A percentile compares a stretch with the other conserved stretches of the same genome.
Evolutionary conservation across 2,329 filamentous ascomycete species (phyloP).

Genomic region (Aspergillus calidoustus): DNA sequence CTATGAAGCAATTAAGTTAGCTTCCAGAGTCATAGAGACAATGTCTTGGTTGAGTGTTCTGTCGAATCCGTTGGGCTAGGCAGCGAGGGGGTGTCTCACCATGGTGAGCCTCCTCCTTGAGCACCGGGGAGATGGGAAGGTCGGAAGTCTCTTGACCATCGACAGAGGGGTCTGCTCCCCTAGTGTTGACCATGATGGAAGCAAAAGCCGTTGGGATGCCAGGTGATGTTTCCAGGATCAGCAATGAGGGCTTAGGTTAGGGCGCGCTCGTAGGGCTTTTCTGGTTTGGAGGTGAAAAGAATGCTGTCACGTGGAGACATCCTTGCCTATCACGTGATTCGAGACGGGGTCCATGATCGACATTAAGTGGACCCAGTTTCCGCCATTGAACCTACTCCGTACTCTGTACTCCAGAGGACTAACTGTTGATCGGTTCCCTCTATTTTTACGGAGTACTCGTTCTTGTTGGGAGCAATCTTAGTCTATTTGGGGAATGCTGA

Average conservation of each 20-base stretch:
- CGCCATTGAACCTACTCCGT: too few relatives aligned
- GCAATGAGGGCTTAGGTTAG: conserved; percentile 56
- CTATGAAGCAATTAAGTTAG: conserved; percentile 18
- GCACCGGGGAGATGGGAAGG: conserved; percentile 34
- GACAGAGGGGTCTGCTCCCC: conserved; percentile 32
- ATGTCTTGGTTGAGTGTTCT: neutral
- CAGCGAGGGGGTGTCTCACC: conserved; percentile 35
- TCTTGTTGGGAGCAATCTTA: too few relatives aligned
- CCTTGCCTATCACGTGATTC: neutral
- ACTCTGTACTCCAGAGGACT: too few relatives aligned
- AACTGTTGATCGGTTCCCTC: too few relatives aligned
- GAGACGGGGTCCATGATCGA: neutral
- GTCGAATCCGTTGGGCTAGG: neutral
- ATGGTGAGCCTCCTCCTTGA: conserved; percentile 34
- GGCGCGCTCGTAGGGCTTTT: conserved; percentile 51
- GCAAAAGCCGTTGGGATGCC: conserved; percentile 26
- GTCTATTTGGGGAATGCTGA: too few relatives aligned
- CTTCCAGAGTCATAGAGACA: neutral
- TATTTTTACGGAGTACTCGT: too few relatives aligned
- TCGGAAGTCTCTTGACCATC: conserved; percentile 35
- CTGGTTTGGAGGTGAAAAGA: conserved; percentile 10
- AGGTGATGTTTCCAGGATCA: conserved; percentile 47
- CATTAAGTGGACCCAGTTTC: too few relatives aligned
- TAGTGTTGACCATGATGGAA: conserved; percentile 40
- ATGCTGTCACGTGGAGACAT: conserved; percentile 1